Percentiles rank a stretch among this genome's conserved stretches.
phyloP scores from a whole-genome alignment of 768 basidiomycete species.

The Termitomyces sp. region DNA sequence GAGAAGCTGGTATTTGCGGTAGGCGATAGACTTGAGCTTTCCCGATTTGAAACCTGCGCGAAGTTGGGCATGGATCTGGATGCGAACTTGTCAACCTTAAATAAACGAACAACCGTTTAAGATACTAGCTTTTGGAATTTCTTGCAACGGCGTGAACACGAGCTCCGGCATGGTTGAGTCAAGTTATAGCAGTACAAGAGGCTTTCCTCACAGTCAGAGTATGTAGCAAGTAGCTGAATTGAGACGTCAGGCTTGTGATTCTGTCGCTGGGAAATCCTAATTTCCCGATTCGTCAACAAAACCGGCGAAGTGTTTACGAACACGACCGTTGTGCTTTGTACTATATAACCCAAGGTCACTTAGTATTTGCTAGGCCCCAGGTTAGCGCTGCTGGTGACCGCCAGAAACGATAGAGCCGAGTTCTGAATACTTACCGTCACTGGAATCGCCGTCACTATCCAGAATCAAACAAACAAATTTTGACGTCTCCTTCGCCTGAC shows the following conservation, averaged over 20 bases:
- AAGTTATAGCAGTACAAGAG: background rate
- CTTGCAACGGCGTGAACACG: constrained; percentile 44
- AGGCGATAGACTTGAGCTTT: constrained; percentile 59
- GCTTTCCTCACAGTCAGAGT: background rate
- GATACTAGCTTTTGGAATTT: constrained; percentile 40
- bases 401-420: background rate
- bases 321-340: too few relatives aligned
- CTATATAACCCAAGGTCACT: too few relatives aligned
- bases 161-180: constrained; percentile 23
- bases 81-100: background rate
- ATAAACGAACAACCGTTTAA: too few relatives aligned
- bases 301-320: too few relatives aligned
- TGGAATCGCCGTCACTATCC: background rate
- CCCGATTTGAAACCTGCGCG: constrained; percentile 56
- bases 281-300: background rate
- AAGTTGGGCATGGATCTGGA: constrained; percentile 52
- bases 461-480: background rate
- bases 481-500: too few relatives aligned
- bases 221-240: too few relatives aligned
- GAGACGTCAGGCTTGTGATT: constrained; percentile 1
- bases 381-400: too few relatives aligned
- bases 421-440: background rate
- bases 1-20: constrained; percentile 71
- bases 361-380: too few relatives aligned
- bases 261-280: background rate